These are phyloP conservation scores for Ophiocytium majus DNA, from an alignment of 352 stramenopile species.

Conservation along the genomic window DNA sequence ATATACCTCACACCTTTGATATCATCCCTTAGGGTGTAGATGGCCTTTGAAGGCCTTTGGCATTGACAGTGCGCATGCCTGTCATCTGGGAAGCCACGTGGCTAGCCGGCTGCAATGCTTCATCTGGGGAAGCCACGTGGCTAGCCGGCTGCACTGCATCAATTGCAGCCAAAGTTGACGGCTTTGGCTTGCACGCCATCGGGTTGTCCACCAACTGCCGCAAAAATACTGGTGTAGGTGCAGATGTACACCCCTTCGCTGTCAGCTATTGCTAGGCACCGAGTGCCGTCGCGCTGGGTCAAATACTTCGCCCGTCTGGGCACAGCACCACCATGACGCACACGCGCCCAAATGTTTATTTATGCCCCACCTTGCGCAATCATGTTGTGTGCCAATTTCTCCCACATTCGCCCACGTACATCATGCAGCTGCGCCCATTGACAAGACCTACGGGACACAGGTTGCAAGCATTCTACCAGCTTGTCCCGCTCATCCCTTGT, in stretches of 20 bases:
- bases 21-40: too few relatives aligned
- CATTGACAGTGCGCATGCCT: too few relatives aligned
- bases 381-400: not conserved
- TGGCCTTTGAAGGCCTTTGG: too few relatives aligned
- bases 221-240: not conserved
- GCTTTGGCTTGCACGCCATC: not conserved
- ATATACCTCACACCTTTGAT: too few relatives aligned
- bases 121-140: too few relatives aligned
- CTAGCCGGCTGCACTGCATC: not conserved
- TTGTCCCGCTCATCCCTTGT: not conserved
- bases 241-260: not conserved
- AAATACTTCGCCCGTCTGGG: not conserved
- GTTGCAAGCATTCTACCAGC: not conserved
- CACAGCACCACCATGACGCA: not conserved
- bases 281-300: not conserved
- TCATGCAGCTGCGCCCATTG: not conserved
- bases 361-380: not conserved
- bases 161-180: not conserved
- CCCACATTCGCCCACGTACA: not conserved
- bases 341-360: not conserved
- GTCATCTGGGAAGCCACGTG: too few relatives aligned
- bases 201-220: not conserved
- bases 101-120: too few relatives aligned
- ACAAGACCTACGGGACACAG: not conserved
- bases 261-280: not conserved